These are phyloP conservation scores for Pisolithus thermaeus DNA, from an alignment of 1,284 basidiomycete species.

Conservation along the genomic window DNA sequence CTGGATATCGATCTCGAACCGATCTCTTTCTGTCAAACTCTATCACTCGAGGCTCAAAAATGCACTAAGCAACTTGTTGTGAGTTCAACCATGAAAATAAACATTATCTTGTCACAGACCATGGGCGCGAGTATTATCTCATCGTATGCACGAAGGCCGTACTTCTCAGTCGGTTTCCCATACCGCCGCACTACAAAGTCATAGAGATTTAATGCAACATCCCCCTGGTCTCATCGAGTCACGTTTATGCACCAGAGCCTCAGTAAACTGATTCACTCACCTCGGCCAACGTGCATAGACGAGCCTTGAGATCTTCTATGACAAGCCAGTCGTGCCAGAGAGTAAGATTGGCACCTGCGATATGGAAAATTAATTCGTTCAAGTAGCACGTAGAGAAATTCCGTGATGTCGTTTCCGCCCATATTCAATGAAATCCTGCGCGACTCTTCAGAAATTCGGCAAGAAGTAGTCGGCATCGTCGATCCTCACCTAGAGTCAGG, in stretches of 20 bases:
- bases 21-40: conserved; percentile 77
- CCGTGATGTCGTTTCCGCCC: conserved; percentile 92
- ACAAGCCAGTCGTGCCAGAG: conserved; percentile 81
- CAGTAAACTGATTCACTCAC: conserved; percentile 36
- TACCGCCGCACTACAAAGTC: conserved; percentile 85
- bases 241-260: conserved; percentile 1
- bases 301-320: conserved; percentile 83
- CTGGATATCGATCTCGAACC: conserved; percentile 43
- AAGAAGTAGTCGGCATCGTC: background rate
- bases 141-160: conserved; percentile 88
- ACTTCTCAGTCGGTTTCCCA: conserved; percentile 77
- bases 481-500: conserved; percentile 74
- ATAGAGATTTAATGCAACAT: conserved; percentile 84
- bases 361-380: conserved; percentile 87
- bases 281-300: conserved; percentile 81
- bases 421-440: conserved; percentile 77
- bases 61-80: conserved; percentile 46
- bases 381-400: conserved; percentile 80
- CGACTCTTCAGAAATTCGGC: conserved; percentile 6
- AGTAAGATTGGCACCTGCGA: conserved; percentile 69
- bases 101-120: conserved; percentile 39
- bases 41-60: conserved; percentile 91
- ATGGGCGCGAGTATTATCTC: conserved; percentile 94
- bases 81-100: background rate
- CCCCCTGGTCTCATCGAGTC: conserved; percentile 44